Evolutionary conservation across 352 stramenopile genomes (phyloP).

Genomic region (Phytophthora pseudosyringae): DNA sequence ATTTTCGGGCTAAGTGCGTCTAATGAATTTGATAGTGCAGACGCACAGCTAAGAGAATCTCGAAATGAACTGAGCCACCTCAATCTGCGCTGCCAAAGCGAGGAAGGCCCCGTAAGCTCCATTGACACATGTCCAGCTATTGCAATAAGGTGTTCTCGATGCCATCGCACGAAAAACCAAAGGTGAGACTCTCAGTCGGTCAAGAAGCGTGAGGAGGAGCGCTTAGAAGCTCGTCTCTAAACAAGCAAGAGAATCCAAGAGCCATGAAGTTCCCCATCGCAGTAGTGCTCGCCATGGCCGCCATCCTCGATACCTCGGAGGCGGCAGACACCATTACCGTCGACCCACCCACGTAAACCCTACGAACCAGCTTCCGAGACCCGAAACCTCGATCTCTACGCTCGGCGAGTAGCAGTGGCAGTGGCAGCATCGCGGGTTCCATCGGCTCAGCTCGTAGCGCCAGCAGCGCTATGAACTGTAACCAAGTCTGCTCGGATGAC

Average conservation of each 20-base stretch:
- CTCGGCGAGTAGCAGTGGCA: neutral
- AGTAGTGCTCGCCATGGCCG: neutral
- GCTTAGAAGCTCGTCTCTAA: no score
- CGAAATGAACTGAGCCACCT: no score
- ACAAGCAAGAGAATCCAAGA: neutral
- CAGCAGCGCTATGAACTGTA: neutral
- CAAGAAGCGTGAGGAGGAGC: no score
- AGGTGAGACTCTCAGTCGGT: no score
- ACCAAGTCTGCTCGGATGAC: conserved; percentile 1
- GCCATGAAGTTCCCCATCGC: conserved; percentile 4
- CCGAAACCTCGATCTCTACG: conserved; percentile 13
- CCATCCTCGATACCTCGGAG: neutral
- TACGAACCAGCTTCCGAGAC: conserved; percentile 3
- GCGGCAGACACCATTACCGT: conserved; percentile 3
- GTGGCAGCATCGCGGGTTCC: neutral
- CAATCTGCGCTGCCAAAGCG: no score
- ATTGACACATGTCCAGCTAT: no score
- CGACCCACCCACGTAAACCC: conserved; percentile 9
- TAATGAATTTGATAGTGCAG: no score
- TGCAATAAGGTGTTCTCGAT: no score
- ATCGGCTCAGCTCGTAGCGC: neutral
- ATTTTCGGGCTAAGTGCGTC: no score
- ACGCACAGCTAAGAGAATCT: no score
- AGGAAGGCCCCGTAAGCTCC: no score
- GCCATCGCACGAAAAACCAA: no score